These are phyloP conservation scores for peach (Prunus persica) DNA, from an alignment of 306 rosid genomes.

Conservation along the genomic window Prunus_persica_NCBIv2 NC_034011.1:1881001-1881500, in stretches of 20 bases:
- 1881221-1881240: too few species aligned
- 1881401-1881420: constrained; percentile 38
- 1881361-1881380: constrained; percentile 32
- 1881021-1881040: constrained; percentile 45
- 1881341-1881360: constrained; percentile 23
- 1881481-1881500: too few species aligned
- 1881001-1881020: neutral
- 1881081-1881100: constrained; percentile 32
- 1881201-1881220: too few species aligned
- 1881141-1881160: constrained; percentile 37
- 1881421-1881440: too few species aligned
- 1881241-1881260: constrained; percentile 34
- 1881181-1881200: neutral
- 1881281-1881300: constrained; percentile 38
- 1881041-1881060: constrained; percentile 32
- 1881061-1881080: constrained; percentile 34
- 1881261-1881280: constrained; percentile 41
- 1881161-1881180: neutral
- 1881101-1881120: too few species aligned
- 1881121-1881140: constrained; percentile 17
- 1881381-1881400: constrained; percentile 48
- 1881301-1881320: constrained; percentile 30
- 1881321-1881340: constrained; percentile 30
- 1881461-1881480: too few species aligned
- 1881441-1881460: too few species aligned